Percentiles rank a stretch among this genome's conserved stretches.
phyloP scores from a whole-genome alignment of 2,329 filamentous ascomycete species.

The Endoconidiophora laricicola region DNA sequence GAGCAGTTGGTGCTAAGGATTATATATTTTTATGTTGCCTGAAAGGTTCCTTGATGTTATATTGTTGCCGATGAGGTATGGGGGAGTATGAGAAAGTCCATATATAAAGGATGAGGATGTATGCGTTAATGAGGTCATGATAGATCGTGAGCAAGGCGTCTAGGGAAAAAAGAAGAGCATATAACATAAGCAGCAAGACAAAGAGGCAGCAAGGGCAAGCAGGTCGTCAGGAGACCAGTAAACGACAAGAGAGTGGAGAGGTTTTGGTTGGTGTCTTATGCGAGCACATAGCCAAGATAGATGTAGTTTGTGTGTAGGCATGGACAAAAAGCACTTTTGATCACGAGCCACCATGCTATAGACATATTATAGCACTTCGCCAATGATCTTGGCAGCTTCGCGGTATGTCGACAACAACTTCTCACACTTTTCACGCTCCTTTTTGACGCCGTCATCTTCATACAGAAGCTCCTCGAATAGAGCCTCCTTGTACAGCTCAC shows the following conservation, averaged over 20 bases:
- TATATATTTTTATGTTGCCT: too few relatives aligned
- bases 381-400: slow-evolving; percentile 94
- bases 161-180: slow-evolving; percentile 8
- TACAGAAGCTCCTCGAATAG: slow-evolving; percentile 88
- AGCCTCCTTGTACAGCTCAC: slow-evolving; percentile 81
- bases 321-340: background rate
- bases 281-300: background rate
- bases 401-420: slow-evolving; percentile 88
- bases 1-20: too few relatives aligned
- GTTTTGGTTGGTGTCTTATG: background rate
- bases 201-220: background rate
- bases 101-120: background rate
- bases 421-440: slow-evolving; percentile 96
- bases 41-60: too few relatives aligned
- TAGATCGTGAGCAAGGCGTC: slow-evolving; percentile 12
- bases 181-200: background rate
- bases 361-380: slow-evolving; percentile 63
- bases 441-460: slow-evolving; percentile 94
- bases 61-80: too few relatives aligned
- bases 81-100: too few relatives aligned
- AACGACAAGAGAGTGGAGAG: background rate
- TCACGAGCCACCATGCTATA: background rate
- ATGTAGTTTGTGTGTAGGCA: background rate
- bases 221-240: slow-evolving; percentile 1
- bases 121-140: slow-evolving; percentile 6